Percentiles rank a stretch among this genome's conserved stretches.
phyloP scores from a whole-genome alignment of 139 green algal species.

The Chlamydomonas sphaeroides region DNA sequence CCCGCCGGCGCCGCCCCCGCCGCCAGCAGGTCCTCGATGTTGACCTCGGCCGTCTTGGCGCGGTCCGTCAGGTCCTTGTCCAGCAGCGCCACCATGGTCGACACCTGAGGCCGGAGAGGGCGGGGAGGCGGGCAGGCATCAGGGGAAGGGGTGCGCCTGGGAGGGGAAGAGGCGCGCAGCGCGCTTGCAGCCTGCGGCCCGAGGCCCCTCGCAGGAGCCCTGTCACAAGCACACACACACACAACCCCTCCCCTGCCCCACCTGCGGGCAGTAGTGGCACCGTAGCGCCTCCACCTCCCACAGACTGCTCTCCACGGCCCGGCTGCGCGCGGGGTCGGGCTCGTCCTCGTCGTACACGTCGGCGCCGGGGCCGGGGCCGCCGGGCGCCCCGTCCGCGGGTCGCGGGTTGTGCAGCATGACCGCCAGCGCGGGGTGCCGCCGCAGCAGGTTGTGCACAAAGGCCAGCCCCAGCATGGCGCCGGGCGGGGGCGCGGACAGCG shows the following conservation, averaged over 20 bases:
- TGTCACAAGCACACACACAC: slow-evolving; percentile 1
- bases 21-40: slow-evolving; percentile 68
- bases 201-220: too few relatives aligned
- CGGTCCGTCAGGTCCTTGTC: slow-evolving; percentile 89
- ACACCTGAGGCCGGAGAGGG: too few relatives aligned
- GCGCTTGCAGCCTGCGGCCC: too few relatives aligned
- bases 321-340: slow-evolving; percentile 75
- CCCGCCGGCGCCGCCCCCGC: not conserved
- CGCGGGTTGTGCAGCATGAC: slow-evolving; percentile 86
- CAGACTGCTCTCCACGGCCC: slow-evolving; percentile 90
- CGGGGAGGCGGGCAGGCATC: too few relatives aligned
- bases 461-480: slow-evolving; percentile 83
- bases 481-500: slow-evolving; percentile 75
- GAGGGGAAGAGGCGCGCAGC: too few relatives aligned
- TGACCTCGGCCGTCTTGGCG: slow-evolving; percentile 82
- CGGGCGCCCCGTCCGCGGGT: not conserved
- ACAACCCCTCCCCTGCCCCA: slow-evolving; percentile 38
- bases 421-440: slow-evolving; percentile 88
- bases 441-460: slow-evolving; percentile 96
- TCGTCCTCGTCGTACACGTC: slow-evolving; percentile 72
- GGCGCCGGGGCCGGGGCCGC: not conserved
- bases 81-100: slow-evolving; percentile 72
- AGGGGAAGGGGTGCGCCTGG: too few relatives aligned
- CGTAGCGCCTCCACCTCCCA: slow-evolving; percentile 92
- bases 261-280: slow-evolving; percentile 87